These are phyloP conservation scores for Solanum bulbocastanum DNA, from an alignment of 257 asterid genomes.

Conservation along the genomic window DNA sequence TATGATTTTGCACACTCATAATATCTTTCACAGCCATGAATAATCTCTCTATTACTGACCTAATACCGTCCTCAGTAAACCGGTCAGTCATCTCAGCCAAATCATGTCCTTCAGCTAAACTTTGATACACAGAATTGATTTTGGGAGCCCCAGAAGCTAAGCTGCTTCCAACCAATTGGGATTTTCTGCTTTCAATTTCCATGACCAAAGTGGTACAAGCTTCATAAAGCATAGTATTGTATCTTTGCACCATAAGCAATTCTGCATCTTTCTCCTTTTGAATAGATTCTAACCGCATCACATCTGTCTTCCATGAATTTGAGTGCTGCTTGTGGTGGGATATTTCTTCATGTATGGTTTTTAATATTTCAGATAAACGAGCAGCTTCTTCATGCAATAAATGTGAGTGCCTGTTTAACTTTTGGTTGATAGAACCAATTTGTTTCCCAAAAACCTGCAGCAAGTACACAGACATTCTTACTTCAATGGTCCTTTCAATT, in stretches of 20 bases:
- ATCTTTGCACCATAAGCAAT: constrained; percentile 36
- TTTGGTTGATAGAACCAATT: constrained; percentile 47
- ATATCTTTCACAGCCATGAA: constrained; percentile 45
- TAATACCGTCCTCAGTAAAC: constrained; percentile 38
- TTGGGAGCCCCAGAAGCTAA: constrained; percentile 26
- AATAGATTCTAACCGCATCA: constrained; percentile 31
- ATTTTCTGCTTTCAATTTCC: constrained; percentile 55
- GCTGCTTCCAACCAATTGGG: constrained; percentile 27
- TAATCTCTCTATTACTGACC: constrained; percentile 36
- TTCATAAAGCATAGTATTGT: constrained; percentile 42
- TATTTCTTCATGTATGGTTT: constrained; percentile 34
- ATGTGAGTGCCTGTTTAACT: constrained; percentile 42
- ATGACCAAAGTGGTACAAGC: constrained; percentile 49
- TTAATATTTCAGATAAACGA: constrained; percentile 39
- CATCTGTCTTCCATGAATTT: constrained; percentile 43
- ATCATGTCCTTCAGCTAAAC: constrained; percentile 19
- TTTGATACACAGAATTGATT: constrained; percentile 21
- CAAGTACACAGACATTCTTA: constrained; percentile 2
- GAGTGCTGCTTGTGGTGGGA: constrained; percentile 39
- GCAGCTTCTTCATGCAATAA: constrained; percentile 50
- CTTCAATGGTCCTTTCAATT: neutral
- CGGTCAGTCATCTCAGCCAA: constrained; percentile 11
- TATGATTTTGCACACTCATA: constrained; percentile 43
- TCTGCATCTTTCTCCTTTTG: constrained; percentile 63
- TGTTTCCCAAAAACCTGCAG: constrained; percentile 50